Evolutionary conservation across 2,329 filamentous ascomycete genomes (phyloP), one percentile per base, ranked within the genome.

Genomic region (Pestalotiopsis sp.): DNA sequence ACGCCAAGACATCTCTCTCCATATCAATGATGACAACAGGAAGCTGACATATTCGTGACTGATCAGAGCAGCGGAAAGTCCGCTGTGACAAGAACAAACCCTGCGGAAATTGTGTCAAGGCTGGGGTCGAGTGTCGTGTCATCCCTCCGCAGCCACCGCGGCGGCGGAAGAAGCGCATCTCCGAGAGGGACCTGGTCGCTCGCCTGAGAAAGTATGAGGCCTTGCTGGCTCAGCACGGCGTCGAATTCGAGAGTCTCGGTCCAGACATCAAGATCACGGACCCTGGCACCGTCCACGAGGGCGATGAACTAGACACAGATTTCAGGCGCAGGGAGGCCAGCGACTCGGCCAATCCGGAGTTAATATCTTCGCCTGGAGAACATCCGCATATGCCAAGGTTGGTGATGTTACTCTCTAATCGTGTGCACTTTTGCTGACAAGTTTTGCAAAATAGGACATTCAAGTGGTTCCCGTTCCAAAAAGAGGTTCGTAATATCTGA

Each of bases 21-120:
- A 27, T 60, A 23, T 17, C 58, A 60, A 38, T 9, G 20, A 60
- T 38, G 25, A 38, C 7, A 13, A 27, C n/a, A 6, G 4, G 12
- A 31, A 60, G 31, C 25, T 60, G 25, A 52, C 17, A n/a, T n/a
- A 52, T n/a, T 52, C 17, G 7, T 5, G 4, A 52, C 20, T 20
- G 1, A n/a, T 9, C n/a, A 52, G 45, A 94, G 76, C 91, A 92
- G 77, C 88, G 91, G 70, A 94, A 94, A 78, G 87, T 94, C 57
- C 90, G 90, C 69, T 94, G 92, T 79, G 90, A 93, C 78, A 91
- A 91, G 79, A 88, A 86, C 73, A 90, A 90, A 78, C 92, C 92
- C 17, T 94, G 92, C 76, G 83, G 86, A 74, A 91, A 91, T 79
- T 93, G 92, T 75, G 82, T 89, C 76, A 91, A 87, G 78, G 85